Evolutionary conservation across 1,284 basidiomycete species (phyloP).

Genomic region (Cystobasidiaceae sp.): DNA sequence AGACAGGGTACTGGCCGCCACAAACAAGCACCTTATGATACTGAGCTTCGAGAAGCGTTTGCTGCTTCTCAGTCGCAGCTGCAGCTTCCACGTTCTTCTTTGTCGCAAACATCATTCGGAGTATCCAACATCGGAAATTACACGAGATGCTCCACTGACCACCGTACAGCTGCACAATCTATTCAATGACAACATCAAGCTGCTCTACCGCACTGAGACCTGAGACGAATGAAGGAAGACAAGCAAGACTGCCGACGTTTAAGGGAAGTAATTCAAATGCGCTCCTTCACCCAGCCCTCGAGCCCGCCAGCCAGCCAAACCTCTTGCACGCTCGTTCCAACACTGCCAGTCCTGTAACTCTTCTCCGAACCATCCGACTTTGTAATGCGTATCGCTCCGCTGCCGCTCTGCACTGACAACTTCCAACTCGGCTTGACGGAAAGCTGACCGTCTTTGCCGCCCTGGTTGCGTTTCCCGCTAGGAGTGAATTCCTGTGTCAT

Average conservation of each 20-base stretch:
- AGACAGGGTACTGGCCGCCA: too few species aligned
- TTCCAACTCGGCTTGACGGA: constrained; percentile 68
- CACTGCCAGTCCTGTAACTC: constrained; percentile 63
- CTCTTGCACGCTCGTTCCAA: constrained; percentile 88
- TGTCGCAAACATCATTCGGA: too few species aligned
- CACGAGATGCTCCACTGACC: too few species aligned
- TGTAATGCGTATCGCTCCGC: constrained; percentile 57
- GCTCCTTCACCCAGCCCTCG: constrained; percentile 53
- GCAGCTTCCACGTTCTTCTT: too few species aligned
- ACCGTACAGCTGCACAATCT: too few species aligned
- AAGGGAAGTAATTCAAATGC: constrained; percentile 42
- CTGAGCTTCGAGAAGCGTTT: too few species aligned
- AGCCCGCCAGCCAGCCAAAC: constrained; percentile 56
- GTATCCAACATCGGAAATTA: too few species aligned
- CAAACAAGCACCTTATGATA: too few species aligned
- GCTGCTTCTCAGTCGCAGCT: too few species aligned
- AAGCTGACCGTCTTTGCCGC: constrained; percentile 69
- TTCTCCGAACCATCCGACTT: constrained; percentile 52
- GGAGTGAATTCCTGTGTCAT: constrained; percentile 69
- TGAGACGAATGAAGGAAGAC: too few species aligned
- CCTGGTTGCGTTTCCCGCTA: constrained; percentile 66
- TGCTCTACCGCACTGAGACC: too few species aligned
- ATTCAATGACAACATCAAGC: too few species aligned
- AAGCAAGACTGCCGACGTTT: background rate
- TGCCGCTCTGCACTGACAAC: constrained; percentile 63